These are phyloP conservation scores for Rhododendron molle DNA, from an alignment of 148 eudicot genomes.

Conservation along the genomic window DNA sequence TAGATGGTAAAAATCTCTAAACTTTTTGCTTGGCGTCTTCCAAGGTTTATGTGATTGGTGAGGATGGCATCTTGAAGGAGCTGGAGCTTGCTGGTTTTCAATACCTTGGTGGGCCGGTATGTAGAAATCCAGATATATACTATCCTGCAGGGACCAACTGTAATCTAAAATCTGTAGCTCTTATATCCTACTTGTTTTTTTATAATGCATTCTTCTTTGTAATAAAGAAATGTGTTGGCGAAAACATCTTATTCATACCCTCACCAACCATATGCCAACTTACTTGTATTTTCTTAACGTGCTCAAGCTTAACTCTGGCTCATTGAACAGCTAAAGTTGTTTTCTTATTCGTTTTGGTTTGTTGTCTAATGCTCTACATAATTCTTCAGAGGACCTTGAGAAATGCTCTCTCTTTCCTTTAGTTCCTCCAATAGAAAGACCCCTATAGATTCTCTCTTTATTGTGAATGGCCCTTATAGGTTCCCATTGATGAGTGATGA, in stretches of 20 bases:
- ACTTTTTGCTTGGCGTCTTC: constrained; percentile 2
- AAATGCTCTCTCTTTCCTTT: neutral
- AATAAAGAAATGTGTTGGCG: neutral
- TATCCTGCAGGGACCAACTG: neutral
- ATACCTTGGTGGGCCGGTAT: constrained; percentile 93
- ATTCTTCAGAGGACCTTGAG: neutral
- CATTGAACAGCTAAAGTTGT: neutral
- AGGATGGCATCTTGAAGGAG: constrained; percentile 96
- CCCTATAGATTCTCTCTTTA: neutral
- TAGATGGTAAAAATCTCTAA: neutral
- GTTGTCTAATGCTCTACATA: neutral
- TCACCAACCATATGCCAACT: neutral
- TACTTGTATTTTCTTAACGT: neutral
- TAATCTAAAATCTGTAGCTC: neutral
- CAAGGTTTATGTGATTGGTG: constrained; percentile 95
- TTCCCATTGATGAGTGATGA: neutral
- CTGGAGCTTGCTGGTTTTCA: constrained; percentile 94
- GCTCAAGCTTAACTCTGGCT: neutral
- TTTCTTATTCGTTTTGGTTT: neutral
- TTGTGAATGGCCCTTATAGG: neutral
- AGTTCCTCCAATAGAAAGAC: neutral
- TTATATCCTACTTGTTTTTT: neutral
- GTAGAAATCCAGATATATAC: neutral
- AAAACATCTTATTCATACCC: neutral
- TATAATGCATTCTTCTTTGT: neutral